These are phyloP conservation scores for Petunia hybrid DNA, from an alignment of 305 asterid species.

Conservation along the genomic window DNA sequence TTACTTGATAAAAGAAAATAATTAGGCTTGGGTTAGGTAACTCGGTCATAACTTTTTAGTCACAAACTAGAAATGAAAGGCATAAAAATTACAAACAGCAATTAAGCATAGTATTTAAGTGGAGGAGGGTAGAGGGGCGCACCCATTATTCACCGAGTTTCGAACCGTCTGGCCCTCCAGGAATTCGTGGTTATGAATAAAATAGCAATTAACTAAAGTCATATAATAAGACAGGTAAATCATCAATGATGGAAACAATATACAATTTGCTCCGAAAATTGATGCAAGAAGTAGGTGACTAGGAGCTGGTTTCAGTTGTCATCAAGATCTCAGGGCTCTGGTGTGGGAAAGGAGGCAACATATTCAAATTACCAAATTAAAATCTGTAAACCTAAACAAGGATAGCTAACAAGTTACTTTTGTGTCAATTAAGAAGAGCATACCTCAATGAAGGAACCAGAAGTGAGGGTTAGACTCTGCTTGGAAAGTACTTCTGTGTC, in stretches of 20 bases:
- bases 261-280: not conserved
- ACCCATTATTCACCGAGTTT: too few species aligned
- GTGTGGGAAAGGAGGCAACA: not conserved
- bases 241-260: not conserved
- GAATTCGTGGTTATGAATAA: too few species aligned
- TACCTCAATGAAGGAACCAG: conserved; percentile 78
- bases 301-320: not conserved
- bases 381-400: not conserved
- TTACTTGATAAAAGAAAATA: not conserved
- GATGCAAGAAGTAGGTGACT: not conserved
- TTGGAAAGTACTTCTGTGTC: conserved; percentile 51
- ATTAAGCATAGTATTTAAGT: too few species aligned
- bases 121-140: too few species aligned
- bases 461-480: conserved; percentile 35
- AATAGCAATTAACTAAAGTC: conserved; percentile 5
- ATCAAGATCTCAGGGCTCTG: conserved; percentile 21
- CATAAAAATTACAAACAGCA: too few species aligned
- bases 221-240: not conserved
- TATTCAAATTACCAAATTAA: not conserved
- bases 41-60: not conserved
- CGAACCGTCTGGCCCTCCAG: too few species aligned
- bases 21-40: conserved; percentile 13
- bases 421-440: conserved; percentile 12
- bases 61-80: conserved; percentile 8
- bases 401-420: not conserved